These are phyloP conservation scores for Breviolum minutum DNA, from an alignment of 73 alveolate species.

Conservation along the genomic window DNA sequence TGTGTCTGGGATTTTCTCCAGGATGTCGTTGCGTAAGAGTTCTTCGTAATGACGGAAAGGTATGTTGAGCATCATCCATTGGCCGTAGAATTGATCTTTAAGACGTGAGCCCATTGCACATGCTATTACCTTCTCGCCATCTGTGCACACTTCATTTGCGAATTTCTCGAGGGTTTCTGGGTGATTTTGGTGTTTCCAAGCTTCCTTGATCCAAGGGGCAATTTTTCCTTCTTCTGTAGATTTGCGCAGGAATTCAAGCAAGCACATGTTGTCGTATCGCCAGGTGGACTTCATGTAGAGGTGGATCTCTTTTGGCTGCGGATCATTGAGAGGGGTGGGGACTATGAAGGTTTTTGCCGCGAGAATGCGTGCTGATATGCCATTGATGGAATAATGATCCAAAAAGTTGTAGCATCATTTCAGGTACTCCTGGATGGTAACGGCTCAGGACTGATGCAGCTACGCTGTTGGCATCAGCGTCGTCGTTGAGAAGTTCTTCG, in stretches of 20 bases:
- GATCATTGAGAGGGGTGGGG: background rate
- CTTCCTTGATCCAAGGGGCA: background rate
- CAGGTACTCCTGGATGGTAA: background rate
- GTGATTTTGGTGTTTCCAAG: background rate
- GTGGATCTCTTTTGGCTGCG: background rate
- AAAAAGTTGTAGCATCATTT: conserved; percentile 17
- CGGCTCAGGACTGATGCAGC: conserved; percentile 15
- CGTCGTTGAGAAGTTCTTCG: conserved; percentile 27
- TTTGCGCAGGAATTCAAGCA: conserved; percentile 33
- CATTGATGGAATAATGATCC: background rate
- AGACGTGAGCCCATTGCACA: background rate
- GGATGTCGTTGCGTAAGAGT: background rate
- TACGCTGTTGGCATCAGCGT: background rate
- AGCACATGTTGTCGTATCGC: background rate
- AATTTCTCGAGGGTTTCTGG: background rate
- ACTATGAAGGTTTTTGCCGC: background rate
- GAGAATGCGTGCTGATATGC: background rate
- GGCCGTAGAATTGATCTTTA: conserved; percentile 7
- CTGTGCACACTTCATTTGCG: background rate
- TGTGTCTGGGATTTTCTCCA: background rate
- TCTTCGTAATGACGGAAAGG: background rate
- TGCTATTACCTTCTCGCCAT: conserved; percentile 34
- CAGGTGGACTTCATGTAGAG: background rate
- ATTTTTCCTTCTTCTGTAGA: background rate
- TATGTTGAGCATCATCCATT: conserved; percentile 34